Evolutionary conservation across 2,329 filamentous ascomycete genomes (phyloP), one percentile per base, ranked within the genome.

Genomic region (Trichoderma sp.): DNA sequence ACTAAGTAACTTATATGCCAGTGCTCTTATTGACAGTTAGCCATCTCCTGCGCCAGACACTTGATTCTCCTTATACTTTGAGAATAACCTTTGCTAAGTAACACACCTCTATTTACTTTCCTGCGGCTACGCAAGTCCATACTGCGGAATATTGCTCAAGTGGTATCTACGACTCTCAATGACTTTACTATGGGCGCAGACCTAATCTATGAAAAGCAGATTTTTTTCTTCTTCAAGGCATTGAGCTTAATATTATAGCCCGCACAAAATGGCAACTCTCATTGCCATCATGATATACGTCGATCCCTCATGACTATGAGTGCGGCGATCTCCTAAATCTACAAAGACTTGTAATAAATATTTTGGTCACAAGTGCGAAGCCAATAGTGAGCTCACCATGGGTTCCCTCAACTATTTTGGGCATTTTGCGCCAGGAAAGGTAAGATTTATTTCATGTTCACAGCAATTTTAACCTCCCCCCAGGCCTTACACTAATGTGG

Each of bases 361-460:
- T 32, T 32, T 10, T 32, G 30, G 6, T 32, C 8, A 8, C 30
- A 60, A 71, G 34, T 74, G 76, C 71, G 61, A 76, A 11, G 70
- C 72, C 56, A 78, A 77, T 76, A 64, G 74, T 43, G 54, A 55
- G 7, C 28, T 54, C 18, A 66, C 70, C 14, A 66, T 74, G 2
- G 60, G 72, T 54, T 80, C 77, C 74, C 72, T 2, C 71, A 73
- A 5, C 68, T 70, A 49, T 69, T 67, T 58, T 75, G 74, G 72
- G 69, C 60, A 8, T 21, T 13, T 39, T 10, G n/a, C n/a, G n/a
- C n/a, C n/a, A n/a, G n/a, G n/a, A n/a, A n/a, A n/a, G n/a, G n/a
- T n/a, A n/a, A n/a, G n/a, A n/a, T n/a, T n/a, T n/a, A n/a, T n/a
- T n/a, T n/a, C n/a, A n/a, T 26, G 26, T 26, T 26, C 26, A 32